phyloP scores from a whole-genome alignment of 306 rosid species.

The apple (Malus domestica) region ASM211411v1 NC_041800.1:3241001-3241500 shows the following conservation, averaged over 20 bases:
- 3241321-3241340: slow-evolving; percentile 45
- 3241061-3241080: not conserved
- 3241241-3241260: not conserved
- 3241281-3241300: not conserved
- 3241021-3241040: too few relatives aligned
- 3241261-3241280: slow-evolving; percentile 1
- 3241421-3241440: slow-evolving; percentile 27
- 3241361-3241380: slow-evolving; percentile 46
- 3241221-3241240: not conserved
- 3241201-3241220: not conserved
- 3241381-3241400: slow-evolving; percentile 38
- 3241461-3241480: not conserved
- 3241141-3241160: not conserved
- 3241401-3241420: slow-evolving; percentile 23
- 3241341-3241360: slow-evolving; percentile 51
- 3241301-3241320: slow-evolving; percentile 49
- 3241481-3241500: not conserved
- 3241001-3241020: too few relatives aligned
- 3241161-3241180: not conserved
- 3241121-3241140: not conserved
- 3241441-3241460: slow-evolving; percentile 28
- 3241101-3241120: slow-evolving; percentile 4
- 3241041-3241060: not conserved
- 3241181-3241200: not conserved
- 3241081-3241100: not conserved